These are phyloP conservation scores for Didymella lethalis DNA, from an alignment of 2,329 filamentous ascomycete species.

Conservation along the genomic window DNA sequence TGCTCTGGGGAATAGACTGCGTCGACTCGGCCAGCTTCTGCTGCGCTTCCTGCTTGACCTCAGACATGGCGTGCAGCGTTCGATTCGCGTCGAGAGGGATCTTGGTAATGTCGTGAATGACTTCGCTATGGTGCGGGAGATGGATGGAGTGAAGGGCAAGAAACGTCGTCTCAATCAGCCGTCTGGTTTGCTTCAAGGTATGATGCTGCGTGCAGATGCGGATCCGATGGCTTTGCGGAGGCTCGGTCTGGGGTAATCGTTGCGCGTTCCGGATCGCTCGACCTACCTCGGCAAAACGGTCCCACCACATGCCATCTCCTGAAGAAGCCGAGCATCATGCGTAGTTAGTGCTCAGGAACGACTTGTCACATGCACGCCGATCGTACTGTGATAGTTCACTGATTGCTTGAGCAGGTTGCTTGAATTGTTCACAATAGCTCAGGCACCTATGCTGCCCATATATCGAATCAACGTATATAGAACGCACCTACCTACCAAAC, in stretches of 20 bases:
- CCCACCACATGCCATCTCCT: constrained; percentile 25
- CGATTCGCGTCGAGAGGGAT: constrained; percentile 5
- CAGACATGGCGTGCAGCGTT: constrained; percentile 37
- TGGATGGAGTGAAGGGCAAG: neutral
- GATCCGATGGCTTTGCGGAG: constrained; percentile 34
- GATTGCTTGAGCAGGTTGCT: neutral
- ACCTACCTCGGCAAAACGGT: constrained; percentile 39
- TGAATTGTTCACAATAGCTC: neutral
- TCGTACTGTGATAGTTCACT: neutral
- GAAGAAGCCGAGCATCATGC: constrained; percentile 22
- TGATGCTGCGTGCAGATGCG: constrained; percentile 24
- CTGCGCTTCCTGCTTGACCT: constrained; percentile 42
- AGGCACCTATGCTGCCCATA: neutral
- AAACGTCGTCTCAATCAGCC: constrained; percentile 6
- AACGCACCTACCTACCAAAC: constrained; percentile 26
- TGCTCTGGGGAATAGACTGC: constrained; percentile 59
- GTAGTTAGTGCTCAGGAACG: constrained; percentile 1
- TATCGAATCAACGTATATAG: neutral
- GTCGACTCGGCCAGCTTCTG: constrained; percentile 49
- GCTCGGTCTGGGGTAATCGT: constrained; percentile 36
- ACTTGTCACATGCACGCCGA: constrained; percentile 14
- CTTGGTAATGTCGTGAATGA: neutral
- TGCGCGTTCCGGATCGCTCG: constrained; percentile 34
- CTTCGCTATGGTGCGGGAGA: neutral
- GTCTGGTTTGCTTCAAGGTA: constrained; percentile 11